Evolutionary conservation across 306 rosid genomes (phyloP), one percentile per base, ranked within the genome.

Genomic region (Vigna hirtella): DNA sequence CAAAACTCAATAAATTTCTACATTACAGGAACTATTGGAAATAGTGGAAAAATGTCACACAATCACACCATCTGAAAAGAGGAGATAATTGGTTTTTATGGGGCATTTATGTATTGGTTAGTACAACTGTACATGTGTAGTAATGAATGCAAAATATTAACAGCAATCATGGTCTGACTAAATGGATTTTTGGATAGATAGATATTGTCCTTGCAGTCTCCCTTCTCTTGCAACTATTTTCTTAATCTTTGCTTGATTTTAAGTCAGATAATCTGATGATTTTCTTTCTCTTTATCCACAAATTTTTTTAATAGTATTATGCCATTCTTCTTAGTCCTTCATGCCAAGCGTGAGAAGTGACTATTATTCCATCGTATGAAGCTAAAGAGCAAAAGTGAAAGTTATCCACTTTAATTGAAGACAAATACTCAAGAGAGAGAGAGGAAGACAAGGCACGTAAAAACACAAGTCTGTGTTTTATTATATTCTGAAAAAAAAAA

Each of bases 61-160:
- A 59, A 14, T 11, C 45, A 62, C 68, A 7, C 12, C 43, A 13
- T 62, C 13, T 16, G 47, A 42, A 15, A 62, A 62, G 20, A 13
- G 18, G 43, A 28, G 45, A 49, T 53, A 69, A 9, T 26, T 49
- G 47, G 69, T 67, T 56, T 77, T 68, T 28, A 55, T 53, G 10
- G 6, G 43, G 53, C 49, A 55, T 67, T 55, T 56, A 55, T 67
- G 73, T 68, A 55, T 16, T 61, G 64, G 38, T 57, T 15, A 67
- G 65, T 28, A 24, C n/a, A n/a, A 20, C 38, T 34, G 38, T 34
- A 34, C 38, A 34, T 0, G 36, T 22, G 68, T 45, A 59, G 56
- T 10, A 77, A 28, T 28, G 81, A 77, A 55, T 67, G 49, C 68
- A 52, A 57, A 67, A 43, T 34, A 30, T 28, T 58, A 55, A 56